Conservation (phyloP, 768 basidiomycete species). For the Multifurca ochricompacta region DNA sequence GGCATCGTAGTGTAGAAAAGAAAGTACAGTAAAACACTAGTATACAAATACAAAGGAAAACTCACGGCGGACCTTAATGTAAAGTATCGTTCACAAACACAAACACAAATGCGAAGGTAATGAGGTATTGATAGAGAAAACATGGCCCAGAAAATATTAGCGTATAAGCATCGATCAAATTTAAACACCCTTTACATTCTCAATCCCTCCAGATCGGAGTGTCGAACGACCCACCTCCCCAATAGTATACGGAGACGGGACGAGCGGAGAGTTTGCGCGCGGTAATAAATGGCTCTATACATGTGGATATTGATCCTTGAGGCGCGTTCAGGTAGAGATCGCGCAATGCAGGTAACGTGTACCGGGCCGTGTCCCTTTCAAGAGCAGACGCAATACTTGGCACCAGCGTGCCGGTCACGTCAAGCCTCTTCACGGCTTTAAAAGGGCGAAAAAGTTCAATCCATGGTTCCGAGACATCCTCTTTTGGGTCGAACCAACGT, state of each 20-base stretch:
- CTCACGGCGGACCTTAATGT: no score
- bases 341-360: slow-evolving; percentile 2
- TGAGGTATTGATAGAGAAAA: no score
- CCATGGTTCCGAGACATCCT: not conserved
- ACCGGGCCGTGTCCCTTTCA: slow-evolving; percentile 2
- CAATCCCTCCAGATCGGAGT: not conserved
- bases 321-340: slow-evolving; percentile 2
- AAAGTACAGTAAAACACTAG: no score
- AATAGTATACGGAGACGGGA: not conserved
- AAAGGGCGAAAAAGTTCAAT: not conserved
- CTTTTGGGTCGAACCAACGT: not conserved
- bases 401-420: not conserved
- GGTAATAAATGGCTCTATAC: slow-evolving; percentile 4
- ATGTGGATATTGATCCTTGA: not conserved
- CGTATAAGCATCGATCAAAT: not conserved
- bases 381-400: slow-evolving; percentile 1
- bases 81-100: no score
- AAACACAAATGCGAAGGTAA: no score
- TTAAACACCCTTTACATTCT: not conserved
- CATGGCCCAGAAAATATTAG: no score
- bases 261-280: slow-evolving; percentile 1
- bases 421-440: not conserved
- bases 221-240: not conserved
- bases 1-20: no score
- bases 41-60: no score